phyloP scores from a whole-genome alignment of 2,329 filamentous ascomycete species.

The Metarhizium album region DNA sequence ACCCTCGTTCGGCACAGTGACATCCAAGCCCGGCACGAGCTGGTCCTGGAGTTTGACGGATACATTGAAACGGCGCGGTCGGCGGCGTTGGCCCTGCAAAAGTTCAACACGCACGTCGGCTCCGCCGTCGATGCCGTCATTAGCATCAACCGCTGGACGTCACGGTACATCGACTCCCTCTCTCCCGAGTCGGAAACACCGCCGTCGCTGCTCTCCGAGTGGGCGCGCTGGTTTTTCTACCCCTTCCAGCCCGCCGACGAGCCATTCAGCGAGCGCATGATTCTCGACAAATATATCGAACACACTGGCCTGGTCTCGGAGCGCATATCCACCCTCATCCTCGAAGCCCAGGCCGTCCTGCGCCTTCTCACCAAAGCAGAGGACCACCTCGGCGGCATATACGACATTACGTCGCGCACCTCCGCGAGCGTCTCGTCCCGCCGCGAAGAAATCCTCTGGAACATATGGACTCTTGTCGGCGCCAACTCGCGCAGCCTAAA shows the following conservation, averaged over 20 bases:
- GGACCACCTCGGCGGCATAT: constrained; percentile 57
- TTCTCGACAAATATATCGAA: constrained; percentile 65
- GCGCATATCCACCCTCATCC: constrained; percentile 56
- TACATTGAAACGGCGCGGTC: constrained; percentile 61
- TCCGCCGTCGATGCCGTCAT: constrained; percentile 65
- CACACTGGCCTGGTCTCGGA: constrained; percentile 61
- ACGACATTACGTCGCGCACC: constrained; percentile 56
- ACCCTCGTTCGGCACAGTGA: constrained; percentile 61
- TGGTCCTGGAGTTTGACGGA: constrained; percentile 64
- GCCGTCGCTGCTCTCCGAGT: constrained; percentile 27
- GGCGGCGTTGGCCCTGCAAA: constrained; percentile 56
- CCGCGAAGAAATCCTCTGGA: constrained; percentile 56
- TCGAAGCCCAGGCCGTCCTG: constrained; percentile 59
- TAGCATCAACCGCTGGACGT: constrained; percentile 65
- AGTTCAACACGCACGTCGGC: constrained; percentile 68
- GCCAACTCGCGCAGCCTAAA: constrained; percentile 51
- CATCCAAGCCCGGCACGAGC: constrained; percentile 55
- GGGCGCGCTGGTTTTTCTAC: constrained; percentile 37
- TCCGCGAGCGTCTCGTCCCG: constrained; percentile 45
- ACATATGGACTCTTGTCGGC: constrained; percentile 65
- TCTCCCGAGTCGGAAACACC: constrained; percentile 23
- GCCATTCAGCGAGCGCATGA: constrained; percentile 38
- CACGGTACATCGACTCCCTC: constrained; percentile 56
- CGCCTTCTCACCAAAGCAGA: constrained; percentile 57
- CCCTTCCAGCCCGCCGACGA: constrained; percentile 52